Conservation (phyloP, 371 early-diverging fungal genomes). For the Parasitella parasitica region DNA sequence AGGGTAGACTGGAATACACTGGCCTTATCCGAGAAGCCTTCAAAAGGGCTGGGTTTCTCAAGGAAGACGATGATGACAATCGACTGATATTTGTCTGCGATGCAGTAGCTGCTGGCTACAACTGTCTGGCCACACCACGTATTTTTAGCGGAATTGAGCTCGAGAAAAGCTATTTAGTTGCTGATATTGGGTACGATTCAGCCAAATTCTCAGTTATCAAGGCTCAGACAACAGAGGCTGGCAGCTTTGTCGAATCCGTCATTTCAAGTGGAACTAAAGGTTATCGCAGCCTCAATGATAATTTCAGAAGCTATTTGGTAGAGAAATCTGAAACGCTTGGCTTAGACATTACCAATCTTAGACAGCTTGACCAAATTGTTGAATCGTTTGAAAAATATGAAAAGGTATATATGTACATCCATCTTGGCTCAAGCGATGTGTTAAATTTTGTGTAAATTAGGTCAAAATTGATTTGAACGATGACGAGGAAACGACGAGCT, state of each 20-base stretch:
- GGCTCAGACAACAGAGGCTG: not conserved
- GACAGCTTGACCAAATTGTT: not conserved
- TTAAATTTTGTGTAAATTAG: not conserved
- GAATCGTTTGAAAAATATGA: not conserved
- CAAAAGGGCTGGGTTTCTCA: not conserved
- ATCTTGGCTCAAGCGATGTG: not conserved
- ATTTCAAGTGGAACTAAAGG: not conserved
- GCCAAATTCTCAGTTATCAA: not conserved
- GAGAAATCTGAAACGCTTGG: not conserved
- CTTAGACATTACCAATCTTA: not conserved
- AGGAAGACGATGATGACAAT: not conserved
- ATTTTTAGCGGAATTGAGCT: not conserved
- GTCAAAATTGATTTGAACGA: not conserved
- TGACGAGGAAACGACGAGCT: not conserved
- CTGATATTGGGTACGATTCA: not conserved
- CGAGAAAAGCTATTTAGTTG: not conserved
- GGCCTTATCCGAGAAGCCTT: not conserved
- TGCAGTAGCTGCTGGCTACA: not conserved
- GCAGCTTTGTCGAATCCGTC: not conserved
- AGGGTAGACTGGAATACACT: not conserved
- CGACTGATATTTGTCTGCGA: not conserved
- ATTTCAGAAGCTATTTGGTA: not conserved
- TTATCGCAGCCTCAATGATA: not conserved
- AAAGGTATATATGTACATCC: not conserved
- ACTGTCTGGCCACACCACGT: not conserved